Evolutionary conservation across 805 yeast species (phyloP).

Genomic region (Candida anglica): DNA sequence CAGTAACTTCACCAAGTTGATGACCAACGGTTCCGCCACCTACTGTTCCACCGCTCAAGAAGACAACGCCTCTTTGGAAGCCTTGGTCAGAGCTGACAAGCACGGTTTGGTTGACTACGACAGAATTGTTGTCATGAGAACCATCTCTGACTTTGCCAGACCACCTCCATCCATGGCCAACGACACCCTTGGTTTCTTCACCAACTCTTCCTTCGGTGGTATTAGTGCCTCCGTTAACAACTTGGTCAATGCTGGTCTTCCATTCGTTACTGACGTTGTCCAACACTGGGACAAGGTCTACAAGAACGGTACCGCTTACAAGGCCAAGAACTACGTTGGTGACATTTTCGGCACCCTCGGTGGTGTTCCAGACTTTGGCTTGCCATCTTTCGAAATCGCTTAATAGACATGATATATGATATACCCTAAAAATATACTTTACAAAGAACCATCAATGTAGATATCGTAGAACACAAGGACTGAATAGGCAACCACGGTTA

Average conservation of each 20-base stretch:
- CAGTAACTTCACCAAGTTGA: slow-evolving; percentile 40
- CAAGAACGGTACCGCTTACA: slow-evolving; percentile 22
- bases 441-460: too few species aligned
- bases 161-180: slow-evolving; percentile 44
- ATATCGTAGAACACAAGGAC: too few species aligned
- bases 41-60: slow-evolving; percentile 66
- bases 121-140: slow-evolving; percentile 57
- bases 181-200: slow-evolving; percentile 49
- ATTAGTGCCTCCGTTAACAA: slow-evolving; percentile 44
- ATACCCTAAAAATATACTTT: too few species aligned
- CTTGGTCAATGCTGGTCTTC: slow-evolving; percentile 50
- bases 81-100: slow-evolving; percentile 49
- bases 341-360: slow-evolving; percentile 57
- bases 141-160: slow-evolving; percentile 56
- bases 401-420: too few species aligned
- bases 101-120: slow-evolving; percentile 54
- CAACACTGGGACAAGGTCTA: slow-evolving; percentile 43
- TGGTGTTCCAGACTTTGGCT: slow-evolving; percentile 38
- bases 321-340: slow-evolving; percentile 55
- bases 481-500: too few species aligned
- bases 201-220: slow-evolving; percentile 49
- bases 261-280: slow-evolving; percentile 51
- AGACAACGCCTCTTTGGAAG: slow-evolving; percentile 63
- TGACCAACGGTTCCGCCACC: slow-evolving; percentile 56
- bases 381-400: slow-evolving; percentile 19